phyloP scores from a whole-genome alignment of 2,329 filamentous ascomycete species.

The Trichoderma simmonsii region DNA sequence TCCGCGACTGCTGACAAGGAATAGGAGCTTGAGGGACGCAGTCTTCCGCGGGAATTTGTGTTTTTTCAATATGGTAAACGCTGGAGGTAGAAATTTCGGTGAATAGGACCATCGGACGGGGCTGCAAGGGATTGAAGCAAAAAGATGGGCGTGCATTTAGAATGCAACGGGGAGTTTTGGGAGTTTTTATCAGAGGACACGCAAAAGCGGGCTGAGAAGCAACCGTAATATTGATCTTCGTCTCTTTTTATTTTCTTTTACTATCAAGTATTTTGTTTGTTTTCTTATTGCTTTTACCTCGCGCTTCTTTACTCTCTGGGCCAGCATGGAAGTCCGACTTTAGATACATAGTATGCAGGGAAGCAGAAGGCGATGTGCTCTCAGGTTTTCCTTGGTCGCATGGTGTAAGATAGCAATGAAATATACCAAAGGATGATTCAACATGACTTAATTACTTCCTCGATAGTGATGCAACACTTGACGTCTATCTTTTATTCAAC shows the following conservation, averaged over 20 bases:
- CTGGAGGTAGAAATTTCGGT: neutral
- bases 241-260: neutral
- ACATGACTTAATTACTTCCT: neutral
- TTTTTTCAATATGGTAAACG: neutral
- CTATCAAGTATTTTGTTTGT: neutral
- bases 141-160: neutral
- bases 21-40: neutral
- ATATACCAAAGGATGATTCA: neutral
- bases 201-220: neutral
- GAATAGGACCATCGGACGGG: neutral
- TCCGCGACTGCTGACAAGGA: neutral
- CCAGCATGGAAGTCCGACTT: neutral
- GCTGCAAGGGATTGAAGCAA: neutral
- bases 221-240: neutral
- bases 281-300: neutral
- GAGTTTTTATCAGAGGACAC: neutral
- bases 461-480: neutral
- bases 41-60: neutral
- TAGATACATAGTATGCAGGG: neutral
- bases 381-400: neutral
- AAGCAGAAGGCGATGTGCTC: neutral
- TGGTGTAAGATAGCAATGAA: conserved; percentile 4
- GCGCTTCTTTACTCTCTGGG: neutral
- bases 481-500: neutral
- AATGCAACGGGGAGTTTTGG: conserved; percentile 5